These are phyloP conservation scores for Magnusiomyces sp. DNA, from an alignment of 1,139 yeast species.

Conservation along the genomic window DNA sequence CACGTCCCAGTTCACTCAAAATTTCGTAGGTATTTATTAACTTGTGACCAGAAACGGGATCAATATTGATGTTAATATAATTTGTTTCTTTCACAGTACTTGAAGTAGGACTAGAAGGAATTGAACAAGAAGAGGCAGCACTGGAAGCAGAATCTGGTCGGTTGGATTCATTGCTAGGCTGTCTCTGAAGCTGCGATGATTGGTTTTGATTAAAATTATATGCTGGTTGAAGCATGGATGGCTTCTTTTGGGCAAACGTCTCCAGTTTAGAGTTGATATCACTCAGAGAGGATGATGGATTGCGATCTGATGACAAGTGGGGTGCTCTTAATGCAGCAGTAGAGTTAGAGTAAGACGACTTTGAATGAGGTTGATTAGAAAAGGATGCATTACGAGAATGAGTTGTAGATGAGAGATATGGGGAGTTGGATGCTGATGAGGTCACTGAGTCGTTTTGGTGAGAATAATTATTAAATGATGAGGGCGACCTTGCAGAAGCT, in stretches of 20 bases:
- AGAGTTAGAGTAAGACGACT: no score
- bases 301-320: no score
- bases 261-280: no score
- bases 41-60: slow-evolving; percentile 78
- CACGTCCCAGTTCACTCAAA: slow-evolving; percentile 78
- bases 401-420: not conserved
- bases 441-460: no score
- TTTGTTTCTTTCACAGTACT: slow-evolving; percentile 70
- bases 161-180: not conserved
- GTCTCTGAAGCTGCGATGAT: not conserved
- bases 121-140: slow-evolving; percentile 2
- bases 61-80: slow-evolving; percentile 73
- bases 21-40: slow-evolving; percentile 88
- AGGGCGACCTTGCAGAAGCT: not conserved
- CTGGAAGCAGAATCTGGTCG: slow-evolving; percentile 1
- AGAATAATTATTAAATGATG: not conserved
- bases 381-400: no score
- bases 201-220: no score
- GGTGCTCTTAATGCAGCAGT: no score
- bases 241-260: no score
- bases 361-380: no score
- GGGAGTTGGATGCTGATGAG: no score
- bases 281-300: no score
- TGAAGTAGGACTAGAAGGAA: slow-evolving; percentile 6
- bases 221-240: no score